A percentile compares a stretch with the other conserved stretches of the same genome.
These are phyloP conservation scores for Paragyromitra xinjiangensis DNA, from an alignment of 495 filamentous ascomycete species.

Conservation along the genomic window DNA sequence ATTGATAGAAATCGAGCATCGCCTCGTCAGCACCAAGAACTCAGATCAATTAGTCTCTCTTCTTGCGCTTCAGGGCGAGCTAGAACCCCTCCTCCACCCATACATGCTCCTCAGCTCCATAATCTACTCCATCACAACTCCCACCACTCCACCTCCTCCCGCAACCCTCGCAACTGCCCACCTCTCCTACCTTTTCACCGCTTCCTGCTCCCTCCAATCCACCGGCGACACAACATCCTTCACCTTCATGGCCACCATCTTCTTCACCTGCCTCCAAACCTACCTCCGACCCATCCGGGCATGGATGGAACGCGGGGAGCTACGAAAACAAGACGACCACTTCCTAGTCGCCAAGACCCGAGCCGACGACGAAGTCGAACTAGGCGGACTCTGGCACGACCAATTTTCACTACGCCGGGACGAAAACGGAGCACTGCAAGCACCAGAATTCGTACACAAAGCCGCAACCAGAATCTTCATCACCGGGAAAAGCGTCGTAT, in stretches of 20 bases:
- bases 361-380: slow-evolving; percentile 66
- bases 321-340: slow-evolving; percentile 68
- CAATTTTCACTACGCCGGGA: slow-evolving; percentile 72
- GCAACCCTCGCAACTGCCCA: slow-evolving; percentile 61
- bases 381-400: slow-evolving; percentile 76
- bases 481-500: slow-evolving; percentile 85
- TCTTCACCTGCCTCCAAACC: slow-evolving; percentile 82
- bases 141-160: slow-evolving; percentile 40
- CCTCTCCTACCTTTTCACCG: slow-evolving; percentile 78
- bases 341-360: slow-evolving; percentile 75
- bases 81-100: slow-evolving; percentile 65
- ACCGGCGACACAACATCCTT: slow-evolving; percentile 70
- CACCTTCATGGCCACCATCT: slow-evolving; percentile 69
- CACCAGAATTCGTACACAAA: slow-evolving; percentile 77
- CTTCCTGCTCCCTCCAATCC: slow-evolving; percentile 73
- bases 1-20: slow-evolving; percentile 60
- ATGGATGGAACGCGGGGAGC: slow-evolving; percentile 86
- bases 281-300: slow-evolving; percentile 79
- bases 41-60: slow-evolving; percentile 59
- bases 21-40: slow-evolving; percentile 61
- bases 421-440: slow-evolving; percentile 66
- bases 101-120: slow-evolving; percentile 66
- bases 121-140: slow-evolving; percentile 55
- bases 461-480: slow-evolving; percentile 77
- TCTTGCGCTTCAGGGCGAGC: slow-evolving; percentile 68